Evolutionary conservation across 2,329 filamentous ascomycete species (phyloP).

Genomic region (Cercospora sp.): DNA sequence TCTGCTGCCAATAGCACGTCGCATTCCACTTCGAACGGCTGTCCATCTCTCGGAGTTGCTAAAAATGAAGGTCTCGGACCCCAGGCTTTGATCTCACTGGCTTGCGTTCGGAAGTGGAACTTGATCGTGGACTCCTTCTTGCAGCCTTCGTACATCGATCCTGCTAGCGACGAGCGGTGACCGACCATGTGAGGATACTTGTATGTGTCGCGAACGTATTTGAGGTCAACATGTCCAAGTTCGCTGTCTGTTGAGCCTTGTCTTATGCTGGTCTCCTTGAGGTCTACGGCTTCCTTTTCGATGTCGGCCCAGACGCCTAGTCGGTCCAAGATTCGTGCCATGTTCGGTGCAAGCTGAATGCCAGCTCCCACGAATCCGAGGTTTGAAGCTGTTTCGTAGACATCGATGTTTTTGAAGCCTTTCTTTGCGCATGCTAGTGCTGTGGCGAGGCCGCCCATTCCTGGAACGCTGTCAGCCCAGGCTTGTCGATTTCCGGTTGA

Average conservation of each 20-base stretch:
- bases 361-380: slow-evolving; percentile 82
- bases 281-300: slow-evolving; percentile 67
- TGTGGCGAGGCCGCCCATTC: slow-evolving; percentile 75
- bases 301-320: slow-evolving; percentile 73
- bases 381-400: slow-evolving; percentile 71
- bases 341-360: slow-evolving; percentile 81
- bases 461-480: slow-evolving; percentile 42
- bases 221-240: slow-evolving; percentile 68
- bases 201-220: slow-evolving; percentile 67
- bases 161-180: slow-evolving; percentile 71
- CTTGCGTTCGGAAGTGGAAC: slow-evolving; percentile 65
- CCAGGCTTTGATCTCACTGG: slow-evolving; percentile 60
- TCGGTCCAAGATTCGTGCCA: slow-evolving; percentile 71
- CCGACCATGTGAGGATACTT: slow-evolving; percentile 78
- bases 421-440: slow-evolving; percentile 73
- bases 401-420: slow-evolving; percentile 70
- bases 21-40: slow-evolving; percentile 55
- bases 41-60: slow-evolving; percentile 56
- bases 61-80: slow-evolving; percentile 61
- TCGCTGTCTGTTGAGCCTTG: slow-evolving; percentile 69
- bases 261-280: slow-evolving; percentile 71
- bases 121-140: slow-evolving; percentile 61
- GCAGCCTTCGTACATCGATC: slow-evolving; percentile 70
- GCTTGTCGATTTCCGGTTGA: not conserved
- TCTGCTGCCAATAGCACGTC: slow-evolving; percentile 51